Conservation (phyloP, 176 grass and related monocot species). For the Aegilops sharonensis region DNA sequence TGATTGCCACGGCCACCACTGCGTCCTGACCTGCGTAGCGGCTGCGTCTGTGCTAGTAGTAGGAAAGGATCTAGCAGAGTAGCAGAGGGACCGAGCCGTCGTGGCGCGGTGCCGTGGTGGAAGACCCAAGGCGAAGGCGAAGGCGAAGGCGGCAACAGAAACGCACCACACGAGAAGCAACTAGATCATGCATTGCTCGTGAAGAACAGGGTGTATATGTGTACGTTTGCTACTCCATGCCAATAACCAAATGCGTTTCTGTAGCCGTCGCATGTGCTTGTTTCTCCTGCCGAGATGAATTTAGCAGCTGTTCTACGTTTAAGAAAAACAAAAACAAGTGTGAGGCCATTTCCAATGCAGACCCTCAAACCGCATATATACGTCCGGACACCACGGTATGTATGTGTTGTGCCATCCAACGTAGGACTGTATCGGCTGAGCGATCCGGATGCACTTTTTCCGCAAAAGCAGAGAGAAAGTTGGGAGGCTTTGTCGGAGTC, state of each 20-base stretch:
- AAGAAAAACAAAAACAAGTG: no score
- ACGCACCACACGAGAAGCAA: not conserved
- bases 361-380: no score
- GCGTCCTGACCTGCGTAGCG: not conserved
- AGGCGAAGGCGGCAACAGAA: not conserved
- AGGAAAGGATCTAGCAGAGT: not conserved
- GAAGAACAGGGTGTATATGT: not conserved
- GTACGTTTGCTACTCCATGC: not conserved
- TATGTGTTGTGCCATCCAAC: no score
- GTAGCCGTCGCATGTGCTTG: no score
- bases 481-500: no score
- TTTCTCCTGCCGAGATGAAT: no score
- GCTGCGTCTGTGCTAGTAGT: not conserved
- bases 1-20: not conserved
- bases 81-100: not conserved
- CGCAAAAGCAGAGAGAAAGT: no score
- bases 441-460: no score
- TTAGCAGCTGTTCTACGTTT: no score
- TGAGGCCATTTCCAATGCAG: no score
- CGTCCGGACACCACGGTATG: no score
- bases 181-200: not conserved
- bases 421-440: no score
- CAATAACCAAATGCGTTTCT: not conserved
- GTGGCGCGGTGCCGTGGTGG: not conserved
- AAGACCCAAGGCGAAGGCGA: not conserved